Evolutionary conservation across 495 filamentous ascomycete species (phyloP).

Genomic region (Podospora sp.): DNA sequence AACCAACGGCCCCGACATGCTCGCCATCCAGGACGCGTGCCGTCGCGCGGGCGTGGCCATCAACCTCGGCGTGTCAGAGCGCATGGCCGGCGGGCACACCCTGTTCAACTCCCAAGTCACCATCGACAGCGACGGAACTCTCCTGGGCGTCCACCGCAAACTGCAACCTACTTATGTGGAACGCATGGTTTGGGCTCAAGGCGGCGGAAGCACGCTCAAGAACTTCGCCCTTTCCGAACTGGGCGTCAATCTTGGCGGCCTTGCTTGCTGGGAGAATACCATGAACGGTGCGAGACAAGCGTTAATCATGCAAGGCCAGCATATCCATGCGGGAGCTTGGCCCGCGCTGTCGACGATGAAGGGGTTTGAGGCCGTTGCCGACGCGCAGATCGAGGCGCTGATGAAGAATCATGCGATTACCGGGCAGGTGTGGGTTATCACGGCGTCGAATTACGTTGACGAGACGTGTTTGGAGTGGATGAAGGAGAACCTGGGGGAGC

Average conservation of each 20-base stretch:
- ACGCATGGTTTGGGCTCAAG: conserved; percentile 49
- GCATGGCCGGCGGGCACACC: conserved; percentile 39
- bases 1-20: conserved; percentile 32
- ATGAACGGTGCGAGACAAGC: conserved; percentile 49
- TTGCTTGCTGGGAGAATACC: conserved; percentile 56
- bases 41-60: conserved; percentile 33
- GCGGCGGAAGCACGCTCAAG: conserved; percentile 42
- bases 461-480: conserved; percentile 46
- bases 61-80: conserved; percentile 44
- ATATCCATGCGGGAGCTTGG: conserved; percentile 47
- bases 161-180: conserved; percentile 54
- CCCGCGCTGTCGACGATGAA: conserved; percentile 44
- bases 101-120: conserved; percentile 50
- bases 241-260: conserved; percentile 45
- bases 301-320: conserved; percentile 42
- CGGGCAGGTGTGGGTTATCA: conserved; percentile 45
- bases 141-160: conserved; percentile 52
- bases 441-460: conserved; percentile 46
- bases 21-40: conserved; percentile 40
- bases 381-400: conserved; percentile 47
- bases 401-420: conserved; percentile 50
- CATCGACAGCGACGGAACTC: conserved; percentile 41
- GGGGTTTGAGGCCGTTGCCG: conserved; percentile 39
- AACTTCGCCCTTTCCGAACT: conserved; percentile 18
- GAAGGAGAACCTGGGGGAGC: conserved; percentile 43